Evolutionary conservation across 164 flowering plant genomes (phyloP).

Genomic region (Houttuynia cordata): DNA sequence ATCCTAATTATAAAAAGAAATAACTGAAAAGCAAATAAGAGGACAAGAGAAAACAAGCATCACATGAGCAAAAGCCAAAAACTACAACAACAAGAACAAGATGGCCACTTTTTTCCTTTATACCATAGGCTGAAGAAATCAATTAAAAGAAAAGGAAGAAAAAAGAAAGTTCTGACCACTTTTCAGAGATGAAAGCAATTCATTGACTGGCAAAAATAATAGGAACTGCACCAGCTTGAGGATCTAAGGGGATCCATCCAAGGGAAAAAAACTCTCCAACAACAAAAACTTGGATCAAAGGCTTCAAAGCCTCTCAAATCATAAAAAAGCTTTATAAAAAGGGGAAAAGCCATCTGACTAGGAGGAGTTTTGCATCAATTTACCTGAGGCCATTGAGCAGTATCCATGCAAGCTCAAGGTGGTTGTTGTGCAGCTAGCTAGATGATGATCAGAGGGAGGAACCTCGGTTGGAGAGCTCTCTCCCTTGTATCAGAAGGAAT

Average conservation of each 20-base stretch:
- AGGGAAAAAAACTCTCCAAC: not conserved
- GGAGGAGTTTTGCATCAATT: not conserved
- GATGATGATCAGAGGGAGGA: not conserved
- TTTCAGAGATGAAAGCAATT: slow-evolving; percentile 2
- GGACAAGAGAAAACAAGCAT: slow-evolving; percentile 1
- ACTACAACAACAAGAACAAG: not conserved
- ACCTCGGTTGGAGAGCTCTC: slow-evolving; percentile 6
- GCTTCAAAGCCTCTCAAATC: not conserved
- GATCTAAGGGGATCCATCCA: not conserved
- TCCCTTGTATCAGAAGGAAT: slow-evolving; percentile 4
- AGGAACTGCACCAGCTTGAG: too few relatives aligned
- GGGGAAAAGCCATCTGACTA: not conserved
- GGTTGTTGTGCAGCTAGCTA: not conserved
- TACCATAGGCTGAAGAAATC: not conserved
- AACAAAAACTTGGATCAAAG: not conserved
- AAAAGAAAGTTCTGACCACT: not conserved
- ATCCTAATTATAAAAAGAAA: not conserved
- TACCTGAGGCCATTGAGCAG: slow-evolving; percentile 12
- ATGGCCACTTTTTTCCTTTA: not conserved
- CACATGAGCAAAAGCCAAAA: not conserved
- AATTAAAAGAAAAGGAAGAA: not conserved
- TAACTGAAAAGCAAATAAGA: slow-evolving; percentile 2
- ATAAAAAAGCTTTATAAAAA: not conserved
- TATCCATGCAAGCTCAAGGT: slow-evolving; percentile 8
- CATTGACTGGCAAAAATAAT: too few relatives aligned